Evolutionary conservation across 2,329 filamentous ascomycete species (phyloP).

Genomic region (Simplicillium sp.): DNA sequence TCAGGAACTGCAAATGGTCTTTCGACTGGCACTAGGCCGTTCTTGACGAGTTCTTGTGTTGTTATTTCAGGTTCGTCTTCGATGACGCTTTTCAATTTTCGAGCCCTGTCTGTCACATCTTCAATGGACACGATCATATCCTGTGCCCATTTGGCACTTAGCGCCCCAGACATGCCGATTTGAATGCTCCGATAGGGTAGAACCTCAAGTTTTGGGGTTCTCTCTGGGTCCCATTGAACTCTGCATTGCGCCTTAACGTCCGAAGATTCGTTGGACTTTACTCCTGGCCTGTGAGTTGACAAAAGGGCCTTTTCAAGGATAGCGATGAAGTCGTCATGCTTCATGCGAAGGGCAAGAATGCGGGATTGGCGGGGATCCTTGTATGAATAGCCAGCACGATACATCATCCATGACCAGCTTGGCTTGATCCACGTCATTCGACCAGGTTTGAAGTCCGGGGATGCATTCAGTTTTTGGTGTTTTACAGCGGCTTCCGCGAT

Average conservation of each 20-base stretch:
- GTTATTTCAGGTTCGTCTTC: slow-evolving; percentile 26
- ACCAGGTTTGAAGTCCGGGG: slow-evolving; percentile 37
- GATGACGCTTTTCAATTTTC: slow-evolving; percentile 33
- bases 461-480: slow-evolving; percentile 40
- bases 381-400: slow-evolving; percentile 49
- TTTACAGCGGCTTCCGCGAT: slow-evolving; percentile 45
- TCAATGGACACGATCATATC: slow-evolving; percentile 45
- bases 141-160: slow-evolving; percentile 35
- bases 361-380: slow-evolving; percentile 45
- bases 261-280: background rate
- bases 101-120: slow-evolving; percentile 47
- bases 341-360: slow-evolving; percentile 49
- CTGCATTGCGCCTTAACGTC: slow-evolving; percentile 29
- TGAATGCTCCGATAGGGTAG: slow-evolving; percentile 48
- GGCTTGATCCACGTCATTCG: slow-evolving; percentile 61
- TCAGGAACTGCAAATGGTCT: slow-evolving; percentile 29
- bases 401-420: slow-evolving; percentile 55
- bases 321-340: slow-evolving; percentile 35
- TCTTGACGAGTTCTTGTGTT: slow-evolving; percentile 23
- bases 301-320: slow-evolving; percentile 30
- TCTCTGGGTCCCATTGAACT: slow-evolving; percentile 58
- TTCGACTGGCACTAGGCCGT: slow-evolving; percentile 34
- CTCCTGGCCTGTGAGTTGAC: slow-evolving; percentile 14
- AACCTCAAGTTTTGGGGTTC: slow-evolving; percentile 32
- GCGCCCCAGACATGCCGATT: slow-evolving; percentile 42